These are phyloP conservation scores for Botrytis elliptica DNA, from an alignment of 2,329 filamentous ascomycete genomes.

Conservation along the genomic window DNA sequence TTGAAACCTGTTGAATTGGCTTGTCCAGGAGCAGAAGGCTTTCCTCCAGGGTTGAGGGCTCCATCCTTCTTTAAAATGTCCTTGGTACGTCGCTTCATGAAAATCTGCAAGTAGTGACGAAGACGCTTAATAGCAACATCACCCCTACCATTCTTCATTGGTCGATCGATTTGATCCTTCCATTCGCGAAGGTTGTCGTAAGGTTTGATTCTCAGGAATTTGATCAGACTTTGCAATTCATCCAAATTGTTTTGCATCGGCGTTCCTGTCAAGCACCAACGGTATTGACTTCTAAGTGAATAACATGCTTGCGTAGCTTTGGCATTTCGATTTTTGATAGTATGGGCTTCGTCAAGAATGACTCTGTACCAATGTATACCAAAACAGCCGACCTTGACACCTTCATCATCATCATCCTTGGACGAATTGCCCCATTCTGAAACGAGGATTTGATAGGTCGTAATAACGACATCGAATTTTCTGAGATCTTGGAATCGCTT, in stretches of 20 bases:
- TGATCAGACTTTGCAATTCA: slow-evolving; percentile 89
- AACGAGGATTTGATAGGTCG: slow-evolving; percentile 92
- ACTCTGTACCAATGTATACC: slow-evolving; percentile 93
- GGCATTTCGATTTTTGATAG: slow-evolving; percentile 96
- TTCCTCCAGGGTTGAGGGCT: slow-evolving; percentile 74
- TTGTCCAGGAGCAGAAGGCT: slow-evolving; percentile 48
- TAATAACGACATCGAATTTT: slow-evolving; percentile 91
- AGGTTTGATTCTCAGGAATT: slow-evolving; percentile 87
- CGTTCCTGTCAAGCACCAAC: slow-evolving; percentile 95
- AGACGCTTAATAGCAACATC: slow-evolving; percentile 85
- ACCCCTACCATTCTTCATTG: slow-evolving; percentile 86
- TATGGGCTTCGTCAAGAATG: slow-evolving; percentile 94
- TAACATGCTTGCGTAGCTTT: slow-evolving; percentile 94
- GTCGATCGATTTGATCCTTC: slow-evolving; percentile 86
- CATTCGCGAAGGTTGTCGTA: slow-evolving; percentile 84
- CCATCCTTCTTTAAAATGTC: slow-evolving; percentile 90
- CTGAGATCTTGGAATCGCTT: slow-evolving; percentile 76
- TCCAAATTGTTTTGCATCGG: slow-evolving; percentile 99
- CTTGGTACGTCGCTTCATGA: slow-evolving; percentile 99
- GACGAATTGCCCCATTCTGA: slow-evolving; percentile 79
- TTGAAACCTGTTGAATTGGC: slow-evolving; percentile 69
- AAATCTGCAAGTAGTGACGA: slow-evolving; percentile 81
- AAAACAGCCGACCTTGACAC: slow-evolving; percentile 77
- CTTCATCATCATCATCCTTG: slow-evolving; percentile 55
- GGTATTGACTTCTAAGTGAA: slow-evolving; percentile 78